Evolutionary conservation across 2,329 filamentous ascomycete species (phyloP), one percentile per base, ranked within the genome.

Genomic region (Aspergillus sp.): DNA sequence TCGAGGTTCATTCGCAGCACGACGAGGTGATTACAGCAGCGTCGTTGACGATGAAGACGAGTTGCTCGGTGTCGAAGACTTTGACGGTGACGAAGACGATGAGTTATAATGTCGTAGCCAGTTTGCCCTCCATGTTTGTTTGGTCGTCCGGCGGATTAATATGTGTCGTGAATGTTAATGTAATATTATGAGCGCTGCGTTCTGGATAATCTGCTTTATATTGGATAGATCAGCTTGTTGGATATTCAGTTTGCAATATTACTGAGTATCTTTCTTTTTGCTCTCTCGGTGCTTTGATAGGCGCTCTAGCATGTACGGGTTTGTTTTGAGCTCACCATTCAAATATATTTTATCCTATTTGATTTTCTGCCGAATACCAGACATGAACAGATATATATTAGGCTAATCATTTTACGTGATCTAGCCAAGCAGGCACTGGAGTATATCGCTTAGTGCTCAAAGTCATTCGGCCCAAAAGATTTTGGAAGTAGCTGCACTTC

Each of bases 11-110:
- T 99, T 99, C 76, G 90, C 92, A 5, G 85, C 92, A 56, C 89
- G 91, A 1, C 84, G 90, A 56, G 88, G 90, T n/a, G 91, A 96
- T 73, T 98, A 98, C 73, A 86, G 88, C 15, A 84, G 89, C 68
- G 91, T 96, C 52, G 92, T 96, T 68, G 90, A 95, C 51, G 95
- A 98, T 71, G 95, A 98, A 73, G 93, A 93, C 49, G 93, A 98
- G 79, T 79, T 99, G 65, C 78, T 99, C 37, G 95, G 95, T 1
- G 68, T 67, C 1, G 93, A 97, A 65, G 93, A 96, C 59, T 92
- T 91, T 65, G 93, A 97, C 64, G 92, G 90, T 64, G 93, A 97
- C 64, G 93, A 97, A 70, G 93, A 97, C 61, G 90, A 78, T 52
- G 76, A 77, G 55, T 69, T 68, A 45, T 76, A 66, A 57, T 50